phyloP scores from a whole-genome alignment of 164 flowering plant genomes.

The Taxillus chinensis region DNA sequence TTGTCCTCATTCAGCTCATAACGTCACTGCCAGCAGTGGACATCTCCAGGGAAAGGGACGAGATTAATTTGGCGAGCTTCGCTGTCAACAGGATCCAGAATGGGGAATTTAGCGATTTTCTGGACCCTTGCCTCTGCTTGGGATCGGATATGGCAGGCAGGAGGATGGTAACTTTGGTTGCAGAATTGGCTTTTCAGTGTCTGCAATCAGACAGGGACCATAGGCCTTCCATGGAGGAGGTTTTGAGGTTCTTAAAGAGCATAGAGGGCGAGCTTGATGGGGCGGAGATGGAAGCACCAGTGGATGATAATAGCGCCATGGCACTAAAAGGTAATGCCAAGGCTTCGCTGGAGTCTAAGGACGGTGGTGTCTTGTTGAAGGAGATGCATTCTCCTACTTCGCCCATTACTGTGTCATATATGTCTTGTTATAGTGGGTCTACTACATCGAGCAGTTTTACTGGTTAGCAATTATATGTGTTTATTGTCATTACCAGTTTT shows the following conservation, averaged over 20 bases:
- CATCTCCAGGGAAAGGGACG: slow-evolving; percentile 3
- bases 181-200: slow-evolving; percentile 13
- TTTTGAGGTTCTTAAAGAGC: slow-evolving; percentile 1
- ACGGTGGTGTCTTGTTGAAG: slow-evolving; percentile 17
- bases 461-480: slow-evolving; percentile 1
- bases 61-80: slow-evolving; percentile 3
- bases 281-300: background rate
- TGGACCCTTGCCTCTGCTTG: slow-evolving; percentile 7
- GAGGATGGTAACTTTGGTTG: slow-evolving; percentile 7
- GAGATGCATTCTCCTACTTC: slow-evolving; percentile 14
- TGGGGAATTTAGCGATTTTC: slow-evolving; percentile 2
- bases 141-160: slow-evolving; percentile 4
- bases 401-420: slow-evolving; percentile 27
- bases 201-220: slow-evolving; percentile 5
- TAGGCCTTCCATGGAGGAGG: slow-evolving; percentile 12
- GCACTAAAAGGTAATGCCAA: background rate
- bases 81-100: slow-evolving; percentile 9
- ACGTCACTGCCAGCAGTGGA: slow-evolving; percentile 9
- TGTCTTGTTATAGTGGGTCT: slow-evolving; percentile 23
- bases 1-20: slow-evolving; percentile 8
- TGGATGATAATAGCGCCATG: background rate
- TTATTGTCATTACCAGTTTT: background rate
- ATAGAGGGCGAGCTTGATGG: background rate
- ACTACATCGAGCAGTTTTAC: slow-evolving; percentile 27
- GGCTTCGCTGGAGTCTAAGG: slow-evolving; percentile 9